phyloP scores from a whole-genome alignment of 1,284 basidiomycete species.

The Sporisorium exsertum region DNA sequence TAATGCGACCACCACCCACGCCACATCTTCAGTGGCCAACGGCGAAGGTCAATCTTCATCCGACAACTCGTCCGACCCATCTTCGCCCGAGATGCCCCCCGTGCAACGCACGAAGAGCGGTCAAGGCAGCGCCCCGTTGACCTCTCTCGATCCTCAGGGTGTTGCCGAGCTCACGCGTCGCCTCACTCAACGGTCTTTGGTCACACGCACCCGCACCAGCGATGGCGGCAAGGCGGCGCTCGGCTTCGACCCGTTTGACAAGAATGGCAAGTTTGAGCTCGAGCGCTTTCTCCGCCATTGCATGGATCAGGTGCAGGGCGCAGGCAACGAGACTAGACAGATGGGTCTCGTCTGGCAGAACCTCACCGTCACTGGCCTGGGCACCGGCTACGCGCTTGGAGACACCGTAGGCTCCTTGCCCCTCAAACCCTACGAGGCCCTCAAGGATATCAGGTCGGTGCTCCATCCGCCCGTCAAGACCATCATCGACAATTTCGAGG shows the following conservation, averaged over 20 bases:
- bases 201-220: constrained; percentile 16
- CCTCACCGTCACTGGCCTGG: constrained; percentile 58
- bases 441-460: constrained; percentile 31
- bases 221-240: constrained; percentile 20
- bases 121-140: constrained; percentile 28
- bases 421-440: constrained; percentile 36
- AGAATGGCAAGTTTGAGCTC: constrained; percentile 68
- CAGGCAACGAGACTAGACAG: constrained; percentile 55
- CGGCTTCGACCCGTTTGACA: constrained; percentile 58
- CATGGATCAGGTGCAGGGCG: constrained; percentile 55
- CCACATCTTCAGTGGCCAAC: constrained; percentile 13
- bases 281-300: constrained; percentile 64
- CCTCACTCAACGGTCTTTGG: constrained; percentile 42
- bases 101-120: constrained; percentile 27
- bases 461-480: constrained; percentile 55
- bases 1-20: constrained; percentile 20
- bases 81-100: constrained; percentile 18
- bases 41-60: background rate
- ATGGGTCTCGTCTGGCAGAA: constrained; percentile 57
- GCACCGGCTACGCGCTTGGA: constrained; percentile 50
- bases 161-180: constrained; percentile 48
- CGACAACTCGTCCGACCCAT: constrained; percentile 8
- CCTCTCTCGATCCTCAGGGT: constrained; percentile 43
- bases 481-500: constrained; percentile 57
- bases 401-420: constrained; percentile 48